Base-by-base conservation (phyloP, 2,329 filamentous ascomycete species). In the Didymella keratinophila region DNA sequence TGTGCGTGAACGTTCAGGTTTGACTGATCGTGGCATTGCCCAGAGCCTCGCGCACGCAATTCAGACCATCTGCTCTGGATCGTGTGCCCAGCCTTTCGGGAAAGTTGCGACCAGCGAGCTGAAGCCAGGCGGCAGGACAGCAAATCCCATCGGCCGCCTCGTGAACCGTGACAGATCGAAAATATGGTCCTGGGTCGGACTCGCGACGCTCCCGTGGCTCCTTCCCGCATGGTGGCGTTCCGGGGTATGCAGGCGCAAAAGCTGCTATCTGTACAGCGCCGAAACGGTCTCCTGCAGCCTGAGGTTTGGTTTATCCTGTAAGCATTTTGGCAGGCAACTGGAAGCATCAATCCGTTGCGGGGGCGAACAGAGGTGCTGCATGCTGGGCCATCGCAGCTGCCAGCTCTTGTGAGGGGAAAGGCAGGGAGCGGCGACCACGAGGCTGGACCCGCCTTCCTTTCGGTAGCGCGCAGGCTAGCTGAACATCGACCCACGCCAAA, bases 221-320 rank as follows among this genome's bases (percentile, higher is more conserved):
- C 37, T 44, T 52, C 50, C 50, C 50, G 50, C 50, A 37, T 52
- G 41, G 50, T 52, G 50, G 50, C 50, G 50, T 45, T 52, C 50
- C 21, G 50, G 50, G 41, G 50, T 45, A 21, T 6, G 41, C 11
- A 30, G 37, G 41, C 30, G 30, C 30, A 10, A 1, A 45, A 27
- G 3, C 28, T 14, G 46, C 25, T 23, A 20, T 5, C 37, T 21
- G 20, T n/a, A n/a, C n/a, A n/a, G n/a, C n/a, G n/a, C n/a, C n/a
- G n/a, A n/a, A n/a, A n/a, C n/a, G n/a, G n/a, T n/a, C n/a, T n/a
- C n/a, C n/a, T n/a, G n/a, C n/a, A n/a, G n/a, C n/a, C n/a, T n/a
- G n/a, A n/a, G n/a, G n/a, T n/a, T n/a, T n/a, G n/a, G n/a, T n/a
- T n/a, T n/a, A n/a, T n/a, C n/a, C n/a, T n/a, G n/a, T n/a, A n/a